Percentiles rank a stretch among this genome's conserved stretches.
phyloP scores from a whole-genome alignment of 2,329 filamentous ascomycete species.

The Colletotrichum somersetense region DNA sequence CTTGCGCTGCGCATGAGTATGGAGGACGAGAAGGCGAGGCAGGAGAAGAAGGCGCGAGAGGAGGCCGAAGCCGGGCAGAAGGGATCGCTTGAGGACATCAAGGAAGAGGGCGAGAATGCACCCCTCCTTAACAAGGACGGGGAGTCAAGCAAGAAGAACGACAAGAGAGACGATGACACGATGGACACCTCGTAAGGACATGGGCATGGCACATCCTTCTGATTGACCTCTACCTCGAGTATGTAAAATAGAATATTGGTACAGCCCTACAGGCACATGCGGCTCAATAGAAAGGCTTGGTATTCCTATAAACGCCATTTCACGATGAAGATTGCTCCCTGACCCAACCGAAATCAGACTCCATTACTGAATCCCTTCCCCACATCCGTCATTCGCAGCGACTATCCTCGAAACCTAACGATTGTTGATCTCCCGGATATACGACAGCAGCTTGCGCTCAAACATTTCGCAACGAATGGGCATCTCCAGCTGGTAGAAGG shows the following conservation, averaged over 20 bases:
- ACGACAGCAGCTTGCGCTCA: slow-evolving; percentile 85
- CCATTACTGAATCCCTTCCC: background rate
- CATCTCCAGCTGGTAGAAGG: slow-evolving; percentile 98
- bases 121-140: slow-evolving; percentile 73
- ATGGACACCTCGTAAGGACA: slow-evolving; percentile 85
- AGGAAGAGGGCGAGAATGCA: slow-evolving; percentile 80
- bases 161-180: slow-evolving; percentile 73
- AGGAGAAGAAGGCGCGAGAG: slow-evolving; percentile 86
- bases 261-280: slow-evolving; percentile 32
- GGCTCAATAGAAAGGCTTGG: slow-evolving; percentile 37
- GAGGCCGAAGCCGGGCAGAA: slow-evolving; percentile 81
- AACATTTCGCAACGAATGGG: slow-evolving; percentile 95
- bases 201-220: slow-evolving; percentile 14
- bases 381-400: background rate
- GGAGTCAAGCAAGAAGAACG: slow-evolving; percentile 57
- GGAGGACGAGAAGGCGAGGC: slow-evolving; percentile 95
- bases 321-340: slow-evolving; percentile 12
- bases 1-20: slow-evolving; percentile 96
- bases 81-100: slow-evolving; percentile 82
- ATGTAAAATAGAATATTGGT: slow-evolving; percentile 42
- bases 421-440: slow-evolving; percentile 80
- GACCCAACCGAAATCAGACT: slow-evolving; percentile 11
- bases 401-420: slow-evolving; percentile 52
- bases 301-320: slow-evolving; percentile 40
- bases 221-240: slow-evolving; percentile 32